Evolutionary conservation across 345 rosid genomes (phyloP), one percentile per base, ranked within the genome.

Genomic region (Sonneratia alba): DNA sequence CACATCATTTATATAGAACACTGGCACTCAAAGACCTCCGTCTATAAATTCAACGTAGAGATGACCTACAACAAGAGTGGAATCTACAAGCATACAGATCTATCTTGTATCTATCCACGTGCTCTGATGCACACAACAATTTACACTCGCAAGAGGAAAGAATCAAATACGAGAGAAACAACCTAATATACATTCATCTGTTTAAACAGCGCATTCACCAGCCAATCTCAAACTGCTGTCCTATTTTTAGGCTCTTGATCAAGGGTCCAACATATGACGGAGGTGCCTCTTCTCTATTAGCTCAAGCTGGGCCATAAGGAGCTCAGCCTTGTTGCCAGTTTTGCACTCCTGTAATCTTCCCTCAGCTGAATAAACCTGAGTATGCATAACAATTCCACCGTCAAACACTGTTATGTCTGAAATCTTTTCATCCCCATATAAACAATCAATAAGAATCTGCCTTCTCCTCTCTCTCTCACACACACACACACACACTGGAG

Each of bases 271-370:
- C 19, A 4, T 3, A 40, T 4, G 0, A 40, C 43, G 4, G 16
- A 49, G 55, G 55, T 53, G 18, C 53, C 8, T 53, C 51, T 16
- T 53, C 59, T 18, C 59, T 53, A 53, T 53, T 15, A 53, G 19
- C 59, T 53, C 59, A 53, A 91, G 75, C 89, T 84, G 75, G 97
- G 77, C 92, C 87, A 90, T 47, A 95, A 73, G 21, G 94, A 84
- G 87, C 92, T 83, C 71, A 95, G 96, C 76, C 70, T 88, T 21
- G 96, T 69, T 34, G 97, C 96, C 32, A 95, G 92, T 82, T 89
- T 95, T 49, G 96, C 94, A 72, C 96, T 89, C 83, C 90, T 95
- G 80, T 88, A 90, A 78, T 95, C 99, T 71, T 95, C 99, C 70
- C 99, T 81, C 61, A 95, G 92, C 78, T 90, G 96, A 72, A 95